Evolutionary conservation across 1,139 yeast genomes (phyloP).

Genomic region (Diutina catenulata): DNA sequence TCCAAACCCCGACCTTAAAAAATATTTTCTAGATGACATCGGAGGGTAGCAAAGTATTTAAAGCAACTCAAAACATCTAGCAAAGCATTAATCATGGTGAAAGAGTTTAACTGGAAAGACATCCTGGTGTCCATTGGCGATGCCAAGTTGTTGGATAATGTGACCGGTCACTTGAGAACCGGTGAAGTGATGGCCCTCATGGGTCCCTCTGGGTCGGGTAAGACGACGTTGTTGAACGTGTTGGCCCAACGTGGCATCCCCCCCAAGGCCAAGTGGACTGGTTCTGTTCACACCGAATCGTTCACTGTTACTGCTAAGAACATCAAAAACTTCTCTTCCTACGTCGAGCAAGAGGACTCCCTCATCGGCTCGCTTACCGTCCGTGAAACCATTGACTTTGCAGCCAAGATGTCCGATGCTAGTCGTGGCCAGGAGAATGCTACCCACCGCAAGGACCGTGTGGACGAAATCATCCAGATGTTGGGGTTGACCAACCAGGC

Average conservation of each 20-base stretch:
- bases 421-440: background rate
- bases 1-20: too few relatives aligned
- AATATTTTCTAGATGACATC: too few relatives aligned
- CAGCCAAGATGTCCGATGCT: conserved; percentile 38
- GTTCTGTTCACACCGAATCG: conserved; percentile 12
- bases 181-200: conserved; percentile 66
- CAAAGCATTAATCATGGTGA: too few relatives aligned
- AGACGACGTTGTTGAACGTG: conserved; percentile 59
- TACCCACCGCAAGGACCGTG: conserved; percentile 16
- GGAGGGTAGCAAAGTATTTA: too few relatives aligned
- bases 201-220: conserved; percentile 89
- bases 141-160: conserved; percentile 28
- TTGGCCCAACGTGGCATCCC: conserved; percentile 46
- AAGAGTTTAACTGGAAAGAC: conserved; percentile 6
- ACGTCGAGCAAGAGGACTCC: conserved; percentile 74
- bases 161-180: conserved; percentile 48
- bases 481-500: conserved; percentile 74
- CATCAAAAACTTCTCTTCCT: conserved; percentile 43
- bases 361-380: conserved; percentile 63
- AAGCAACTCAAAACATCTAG: too few relatives aligned
- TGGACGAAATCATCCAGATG: conserved; percentile 36
- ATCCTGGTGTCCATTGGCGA: conserved; percentile 7
- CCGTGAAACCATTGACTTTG: conserved; percentile 59
- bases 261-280: background rate
- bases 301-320: conserved; percentile 29